Percentiles rank a stretch among this genome's conserved stretches.
phyloP scores from a whole-genome alignment of 441 rosid genomes.

The Euphorbia celastroides region DNA sequence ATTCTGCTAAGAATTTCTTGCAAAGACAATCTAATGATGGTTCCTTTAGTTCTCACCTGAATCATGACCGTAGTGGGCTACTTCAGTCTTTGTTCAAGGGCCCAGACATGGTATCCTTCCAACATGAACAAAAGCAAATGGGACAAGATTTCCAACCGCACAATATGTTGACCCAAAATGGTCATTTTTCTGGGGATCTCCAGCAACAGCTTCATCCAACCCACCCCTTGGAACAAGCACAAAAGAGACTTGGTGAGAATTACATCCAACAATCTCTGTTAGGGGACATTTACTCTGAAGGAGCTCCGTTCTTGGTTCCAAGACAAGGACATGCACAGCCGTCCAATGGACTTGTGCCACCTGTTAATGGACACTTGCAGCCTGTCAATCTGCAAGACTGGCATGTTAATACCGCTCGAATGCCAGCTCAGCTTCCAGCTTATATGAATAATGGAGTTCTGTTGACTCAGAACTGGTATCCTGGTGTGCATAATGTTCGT shows the following conservation, averaged over 20 bases:
- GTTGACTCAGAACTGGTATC: conserved; percentile 64
- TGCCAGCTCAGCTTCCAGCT: conserved; percentile 42
- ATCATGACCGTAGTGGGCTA: conserved; percentile 65
- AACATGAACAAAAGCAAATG: conserved; percentile 46
- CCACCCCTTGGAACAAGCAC: conserved; percentile 46
- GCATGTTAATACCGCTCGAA: conserved; percentile 42
- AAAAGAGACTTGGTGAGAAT: conserved; percentile 49
- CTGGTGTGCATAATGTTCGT: conserved; percentile 52
- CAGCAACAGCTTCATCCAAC: conserved; percentile 50
- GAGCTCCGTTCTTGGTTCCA: conserved; percentile 57
- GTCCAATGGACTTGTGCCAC: conserved; percentile 33
- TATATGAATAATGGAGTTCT: conserved; percentile 42
- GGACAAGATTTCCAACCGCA: conserved; percentile 44
- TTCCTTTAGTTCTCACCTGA: conserved; percentile 55
- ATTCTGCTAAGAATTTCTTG: conserved; percentile 39
- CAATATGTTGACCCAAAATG: conserved; percentile 41
- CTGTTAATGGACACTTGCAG: conserved; percentile 26
- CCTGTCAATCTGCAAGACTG: conserved; percentile 51
- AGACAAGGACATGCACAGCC: conserved; percentile 46
- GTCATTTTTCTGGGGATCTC: conserved; percentile 52
- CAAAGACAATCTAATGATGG: conserved; percentile 46
- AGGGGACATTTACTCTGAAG: conserved; percentile 42
- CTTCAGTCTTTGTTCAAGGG: conserved; percentile 82
- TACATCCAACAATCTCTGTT: conserved; percentile 57
- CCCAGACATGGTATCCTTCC: conserved; percentile 44